Evolutionary conservation across 805 yeast genomes (phyloP).

Genomic region (Danielia reshetovae): DNA sequence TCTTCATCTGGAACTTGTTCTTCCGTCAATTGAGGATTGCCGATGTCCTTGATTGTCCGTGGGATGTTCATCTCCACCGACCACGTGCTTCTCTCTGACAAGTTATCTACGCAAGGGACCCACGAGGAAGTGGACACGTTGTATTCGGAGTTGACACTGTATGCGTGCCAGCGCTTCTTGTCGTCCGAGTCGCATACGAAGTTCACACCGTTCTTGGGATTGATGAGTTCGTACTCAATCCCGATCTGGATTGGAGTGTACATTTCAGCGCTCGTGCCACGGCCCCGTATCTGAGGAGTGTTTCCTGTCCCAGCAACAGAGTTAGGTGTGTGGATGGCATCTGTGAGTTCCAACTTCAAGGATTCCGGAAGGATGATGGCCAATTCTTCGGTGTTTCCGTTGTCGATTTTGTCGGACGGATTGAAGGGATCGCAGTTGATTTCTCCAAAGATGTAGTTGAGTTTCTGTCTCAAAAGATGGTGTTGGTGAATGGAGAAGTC

Average conservation of each 20-base stretch:
- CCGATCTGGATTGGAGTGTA: conserved; percentile 73
- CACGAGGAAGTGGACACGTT: conserved; percentile 89
- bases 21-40: conserved; percentile 43
- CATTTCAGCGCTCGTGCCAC: conserved; percentile 30
- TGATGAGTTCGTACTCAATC: conserved; percentile 60
- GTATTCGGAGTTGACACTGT: conserved; percentile 73
- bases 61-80: conserved; percentile 84
- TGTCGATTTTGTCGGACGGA: conserved; percentile 9
- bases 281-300: conserved; percentile 36
- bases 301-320: conserved; percentile 27
- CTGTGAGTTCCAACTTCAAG: conserved; percentile 58
- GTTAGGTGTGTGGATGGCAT: conserved; percentile 22
- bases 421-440: conserved; percentile 26
- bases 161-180: conserved; percentile 70
- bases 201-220: conserved; percentile 69
- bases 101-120: conserved; percentile 92
- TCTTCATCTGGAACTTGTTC: conserved; percentile 7
- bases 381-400: conserved; percentile 59
- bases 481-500: conserved; percentile 50
- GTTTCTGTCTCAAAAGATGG: conserved; percentile 52
- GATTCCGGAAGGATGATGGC: conserved; percentile 60
- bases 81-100: conserved; percentile 91
- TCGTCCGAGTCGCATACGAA: conserved; percentile 65
- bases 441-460: conserved; percentile 51
- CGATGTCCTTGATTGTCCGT: conserved; percentile 70